A percentile compares a stretch with the other conserved stretches of the same genome.
Conservation (phyloP, 148 eudicot genomes). For the Chenopodium album region DNA sequence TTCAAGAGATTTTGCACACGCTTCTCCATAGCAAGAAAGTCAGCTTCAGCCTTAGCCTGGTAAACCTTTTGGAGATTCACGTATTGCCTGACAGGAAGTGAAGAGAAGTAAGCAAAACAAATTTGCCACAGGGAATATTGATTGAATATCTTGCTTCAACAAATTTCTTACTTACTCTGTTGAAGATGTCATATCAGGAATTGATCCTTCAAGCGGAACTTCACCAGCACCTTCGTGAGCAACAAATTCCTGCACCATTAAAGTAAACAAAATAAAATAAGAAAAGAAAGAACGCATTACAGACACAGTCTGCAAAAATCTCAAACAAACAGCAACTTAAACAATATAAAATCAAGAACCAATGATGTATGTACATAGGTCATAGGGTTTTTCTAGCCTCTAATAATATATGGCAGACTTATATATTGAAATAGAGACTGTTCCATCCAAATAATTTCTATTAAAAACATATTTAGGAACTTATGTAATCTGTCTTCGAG, state of each 20-base stretch:
- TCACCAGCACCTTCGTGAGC: conserved; percentile 89
- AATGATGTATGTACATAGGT: no score
- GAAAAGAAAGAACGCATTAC: neutral
- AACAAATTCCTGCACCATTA: conserved; percentile 67
- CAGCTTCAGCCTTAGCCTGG: conserved; percentile 97
- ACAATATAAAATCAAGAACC: neutral
- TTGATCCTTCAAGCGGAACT: conserved; percentile 93
- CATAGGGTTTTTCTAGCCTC: neutral
- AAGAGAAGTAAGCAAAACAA: neutral
- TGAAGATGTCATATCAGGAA: conserved; percentile 98
- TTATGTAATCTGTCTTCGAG: neutral
- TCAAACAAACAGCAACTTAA: neutral
- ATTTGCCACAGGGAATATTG: conserved; percentile 6
- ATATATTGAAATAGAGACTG: neutral
- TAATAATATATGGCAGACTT: neutral
- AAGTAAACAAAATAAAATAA: neutral
- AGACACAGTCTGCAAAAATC: neutral
- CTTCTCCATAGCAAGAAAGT: conserved; percentile 64
- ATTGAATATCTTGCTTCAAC: neutral
- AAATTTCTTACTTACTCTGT: conserved; percentile 62
- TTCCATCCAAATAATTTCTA: no score
- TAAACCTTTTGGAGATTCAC: conserved; percentile 86
- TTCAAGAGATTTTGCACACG: conserved; percentile 60
- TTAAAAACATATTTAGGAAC: neutral
- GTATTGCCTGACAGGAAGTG: conserved; percentile 53